Conservation (phyloP, 257 asterid species). For the Echites panduratus region DNA sequence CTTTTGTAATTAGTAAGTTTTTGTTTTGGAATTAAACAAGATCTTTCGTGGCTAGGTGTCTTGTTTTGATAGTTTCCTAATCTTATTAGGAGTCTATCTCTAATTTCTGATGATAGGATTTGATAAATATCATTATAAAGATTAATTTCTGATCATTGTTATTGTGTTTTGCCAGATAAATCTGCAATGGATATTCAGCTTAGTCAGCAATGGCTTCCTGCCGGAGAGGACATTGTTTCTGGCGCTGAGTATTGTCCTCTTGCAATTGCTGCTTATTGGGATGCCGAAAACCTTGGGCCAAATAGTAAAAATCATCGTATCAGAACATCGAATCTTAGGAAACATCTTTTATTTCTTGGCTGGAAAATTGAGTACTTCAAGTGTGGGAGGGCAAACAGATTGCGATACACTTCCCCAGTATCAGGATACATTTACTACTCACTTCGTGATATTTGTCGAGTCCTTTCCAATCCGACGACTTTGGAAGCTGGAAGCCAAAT, state of each 20-base stretch:
- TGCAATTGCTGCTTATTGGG: constrained; percentile 29
- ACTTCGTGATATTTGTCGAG: constrained; percentile 29
- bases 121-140: too few species aligned
- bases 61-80: too few species aligned
- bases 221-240: constrained; percentile 26
- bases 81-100: too few species aligned
- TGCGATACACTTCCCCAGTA: constrained; percentile 45
- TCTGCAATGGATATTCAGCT: constrained; percentile 15
- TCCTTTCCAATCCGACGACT: constrained; percentile 6
- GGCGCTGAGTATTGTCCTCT: constrained; percentile 39
- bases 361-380: constrained; percentile 45
- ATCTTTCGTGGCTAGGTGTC: too few species aligned
- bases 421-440: constrained; percentile 30
- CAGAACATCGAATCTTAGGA: constrained; percentile 19
- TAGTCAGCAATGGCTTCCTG: constrained; percentile 32
- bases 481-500: not conserved
- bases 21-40: too few species aligned
- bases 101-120: too few species aligned
- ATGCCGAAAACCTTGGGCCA: constrained; percentile 3
- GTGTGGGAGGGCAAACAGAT: constrained; percentile 4
- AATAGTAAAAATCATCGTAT: not conserved
- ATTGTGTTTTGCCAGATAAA: too few species aligned
- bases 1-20: too few species aligned
- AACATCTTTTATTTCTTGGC: constrained; percentile 51
- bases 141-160: too few species aligned